phyloP scores from a whole-genome alignment of 1,139 yeast species.

The Candida sanyaensis region DNA sequence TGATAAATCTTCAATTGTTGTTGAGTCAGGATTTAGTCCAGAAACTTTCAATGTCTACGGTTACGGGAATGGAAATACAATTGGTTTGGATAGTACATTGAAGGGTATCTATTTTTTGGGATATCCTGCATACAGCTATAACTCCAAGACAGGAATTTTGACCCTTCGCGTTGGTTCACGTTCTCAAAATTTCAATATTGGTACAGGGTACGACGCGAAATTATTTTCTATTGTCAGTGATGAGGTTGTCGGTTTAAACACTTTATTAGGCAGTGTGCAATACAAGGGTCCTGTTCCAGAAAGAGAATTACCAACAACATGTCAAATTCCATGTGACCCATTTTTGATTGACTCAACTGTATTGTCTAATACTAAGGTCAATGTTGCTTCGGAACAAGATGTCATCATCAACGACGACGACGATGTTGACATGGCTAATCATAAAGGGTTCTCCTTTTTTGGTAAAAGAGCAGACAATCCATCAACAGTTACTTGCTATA shows the following conservation, averaged over 20 bases:
- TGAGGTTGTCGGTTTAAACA: neutral
- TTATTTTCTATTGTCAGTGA: conserved; percentile 7
- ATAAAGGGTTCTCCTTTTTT: too few relatives aligned
- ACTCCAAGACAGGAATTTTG: conserved; percentile 20
- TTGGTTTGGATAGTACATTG: conserved; percentile 19
- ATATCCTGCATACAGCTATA: conserved; percentile 13
- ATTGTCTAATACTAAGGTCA: too few relatives aligned
- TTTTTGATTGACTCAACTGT: too few relatives aligned
- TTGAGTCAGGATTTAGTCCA: neutral
- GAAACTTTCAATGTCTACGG: conserved; percentile 24
- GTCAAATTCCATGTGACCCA: neutral
- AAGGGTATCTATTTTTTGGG: neutral
- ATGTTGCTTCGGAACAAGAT: too few relatives aligned
- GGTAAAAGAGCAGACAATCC: too few relatives aligned
- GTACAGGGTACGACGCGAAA: conserved; percentile 18
- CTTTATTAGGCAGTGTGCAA: neutral
- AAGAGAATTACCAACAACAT: neutral
- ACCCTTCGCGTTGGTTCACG: conserved; percentile 12
- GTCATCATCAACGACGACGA: too few relatives aligned
- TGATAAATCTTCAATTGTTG: neutral
- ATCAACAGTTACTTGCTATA: conserved; percentile 34
- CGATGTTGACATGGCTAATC: too few relatives aligned
- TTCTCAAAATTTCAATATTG: conserved; percentile 20
- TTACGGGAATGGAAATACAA: conserved; percentile 28
- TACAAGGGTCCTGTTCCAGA: neutral